Conservation (phyloP, 306 rosid species). For the Cucurbita argyrosperma region DNA sequence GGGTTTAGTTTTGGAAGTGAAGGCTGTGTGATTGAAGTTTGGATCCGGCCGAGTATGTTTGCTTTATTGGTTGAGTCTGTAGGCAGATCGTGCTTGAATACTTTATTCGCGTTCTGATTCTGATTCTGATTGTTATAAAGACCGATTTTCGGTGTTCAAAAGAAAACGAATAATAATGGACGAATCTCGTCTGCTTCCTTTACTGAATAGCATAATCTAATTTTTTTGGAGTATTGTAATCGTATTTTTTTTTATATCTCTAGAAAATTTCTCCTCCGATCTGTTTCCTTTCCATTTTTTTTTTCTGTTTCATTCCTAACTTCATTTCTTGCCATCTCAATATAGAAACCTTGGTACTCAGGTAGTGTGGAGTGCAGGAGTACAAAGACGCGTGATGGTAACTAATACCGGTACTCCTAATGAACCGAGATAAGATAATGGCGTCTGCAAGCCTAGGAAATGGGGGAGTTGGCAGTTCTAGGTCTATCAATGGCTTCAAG, state of each 20-base stretch:
- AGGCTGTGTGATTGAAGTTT: not conserved
- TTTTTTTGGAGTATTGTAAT: not conserved
- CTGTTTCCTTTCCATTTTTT: not conserved
- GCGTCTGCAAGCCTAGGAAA: slow-evolving; percentile 85
- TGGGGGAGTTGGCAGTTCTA: slow-evolving; percentile 84
- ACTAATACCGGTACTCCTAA: slow-evolving; percentile 11
- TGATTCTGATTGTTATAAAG: slow-evolving; percentile 3
- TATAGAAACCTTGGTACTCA: slow-evolving; percentile 20
- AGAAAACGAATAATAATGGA: not conserved
- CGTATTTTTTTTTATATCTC: not conserved
- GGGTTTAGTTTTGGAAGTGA: not conserved
- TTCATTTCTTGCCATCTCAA: slow-evolving; percentile 4
- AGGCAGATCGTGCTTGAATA: not conserved
- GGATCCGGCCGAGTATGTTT: not conserved
- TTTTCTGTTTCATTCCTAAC: not conserved
- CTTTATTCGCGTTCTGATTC: slow-evolving; percentile 9
- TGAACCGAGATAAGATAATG: slow-evolving; percentile 24
- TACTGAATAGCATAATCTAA: slow-evolving; percentile 1
- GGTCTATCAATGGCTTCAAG: slow-evolving; percentile 71
- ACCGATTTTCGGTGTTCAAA: not conserved
- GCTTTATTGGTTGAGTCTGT: not conserved
- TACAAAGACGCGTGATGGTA: slow-evolving; percentile 3
- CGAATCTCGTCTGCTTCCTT: not conserved
- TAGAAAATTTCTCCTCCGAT: not conserved
- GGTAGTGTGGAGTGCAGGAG: slow-evolving; percentile 18